These are phyloP conservation scores for Helicostylum pulchrum DNA, from an alignment of 192 early-diverging fungal species.

Conservation along the genomic window DNA sequence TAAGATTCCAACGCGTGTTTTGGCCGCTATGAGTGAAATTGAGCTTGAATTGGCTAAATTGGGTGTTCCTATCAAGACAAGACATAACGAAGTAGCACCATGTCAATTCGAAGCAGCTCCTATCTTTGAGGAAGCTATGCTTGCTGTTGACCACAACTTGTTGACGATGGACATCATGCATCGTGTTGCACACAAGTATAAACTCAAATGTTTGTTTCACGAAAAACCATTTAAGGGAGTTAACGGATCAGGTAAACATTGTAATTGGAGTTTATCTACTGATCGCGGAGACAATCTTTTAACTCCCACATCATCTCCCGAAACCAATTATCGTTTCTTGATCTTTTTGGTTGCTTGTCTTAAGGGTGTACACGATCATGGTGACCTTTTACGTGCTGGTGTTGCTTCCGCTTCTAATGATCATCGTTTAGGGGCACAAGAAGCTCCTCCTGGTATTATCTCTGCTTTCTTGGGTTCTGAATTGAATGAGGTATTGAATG, in stretches of 20 bases:
- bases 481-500: conserved; percentile 88
- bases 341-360: conserved; percentile 91
- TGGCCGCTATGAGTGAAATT: conserved; percentile 87
- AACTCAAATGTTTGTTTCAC: conserved; percentile 96
- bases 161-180: conserved; percentile 96
- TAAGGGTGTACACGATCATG: conserved; percentile 89
- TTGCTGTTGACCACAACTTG: conserved; percentile 98
- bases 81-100: conserved; percentile 99
- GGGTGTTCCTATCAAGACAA: conserved; percentile 98
- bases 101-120: conserved; percentile 98
- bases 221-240: conserved; percentile 99
- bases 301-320: conserved; percentile 91
- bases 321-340: conserved; percentile 98
- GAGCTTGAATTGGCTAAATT: conserved; percentile 93
- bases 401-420: conserved; percentile 95
- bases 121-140: conserved; percentile 95
- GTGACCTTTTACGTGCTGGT: conserved; percentile 82
- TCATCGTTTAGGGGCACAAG: conserved; percentile 95
- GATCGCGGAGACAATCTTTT: conserved; percentile 96
- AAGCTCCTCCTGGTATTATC: conserved; percentile 95
- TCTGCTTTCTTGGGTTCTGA: conserved; percentile 97
- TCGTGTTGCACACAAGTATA: conserved; percentile 96
- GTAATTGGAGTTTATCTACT: conserved; percentile 96
- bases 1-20: conserved; percentile 88
- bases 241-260: conserved; percentile 99